Percentiles rank a stretch among this genome's conserved stretches.
Conservation (phyloP, 495 filamentous ascomycete species). For the Penicillium tannophilum region DNA sequence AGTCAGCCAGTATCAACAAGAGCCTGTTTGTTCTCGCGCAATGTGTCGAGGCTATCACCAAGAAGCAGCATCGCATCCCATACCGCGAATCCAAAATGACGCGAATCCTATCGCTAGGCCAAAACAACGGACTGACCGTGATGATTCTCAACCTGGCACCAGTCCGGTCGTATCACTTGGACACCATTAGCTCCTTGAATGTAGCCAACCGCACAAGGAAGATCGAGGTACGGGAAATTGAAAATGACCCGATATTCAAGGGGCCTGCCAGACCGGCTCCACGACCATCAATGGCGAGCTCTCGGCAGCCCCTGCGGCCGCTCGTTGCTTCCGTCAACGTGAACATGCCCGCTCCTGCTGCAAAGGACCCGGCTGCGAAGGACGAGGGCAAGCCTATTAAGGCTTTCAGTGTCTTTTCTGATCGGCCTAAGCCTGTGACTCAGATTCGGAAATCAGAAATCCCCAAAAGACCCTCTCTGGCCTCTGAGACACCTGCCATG, state of each 20-base stretch:
- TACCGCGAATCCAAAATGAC: constrained; percentile 98
- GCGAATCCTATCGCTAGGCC: constrained; percentile 84
- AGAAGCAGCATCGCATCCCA: constrained; percentile 79
- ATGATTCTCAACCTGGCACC: constrained; percentile 97
- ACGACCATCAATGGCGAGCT: constrained; percentile 47
- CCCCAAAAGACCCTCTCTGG: constrained; percentile 41
- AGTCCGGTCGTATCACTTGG: constrained; percentile 83
- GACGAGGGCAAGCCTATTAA: constrained; percentile 72
- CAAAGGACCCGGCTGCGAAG: constrained; percentile 52
- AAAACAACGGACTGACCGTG: constrained; percentile 92
- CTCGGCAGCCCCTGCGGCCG: constrained; percentile 76
- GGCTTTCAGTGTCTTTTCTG: constrained; percentile 80
- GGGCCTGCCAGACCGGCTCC: constrained; percentile 58
- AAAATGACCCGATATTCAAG: constrained; percentile 88
- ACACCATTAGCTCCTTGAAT: constrained; percentile 91
- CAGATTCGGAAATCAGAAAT: constrained; percentile 45
- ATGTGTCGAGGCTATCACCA: constrained; percentile 92
- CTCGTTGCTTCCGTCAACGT: constrained; percentile 62
- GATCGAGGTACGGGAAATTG: constrained; percentile 91
- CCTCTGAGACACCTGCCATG: constrained; percentile 32
- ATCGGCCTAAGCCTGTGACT: constrained; percentile 51
- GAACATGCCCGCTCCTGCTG: constrained; percentile 52
- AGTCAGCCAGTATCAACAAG: constrained; percentile 99
- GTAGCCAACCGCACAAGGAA: constrained; percentile 96
- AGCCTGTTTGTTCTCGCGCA: constrained; percentile 92